These are phyloP conservation scores for Phlegmacium glaucopus DNA, from an alignment of 768 basidiomycete genomes.

Conservation along the genomic window DNA sequence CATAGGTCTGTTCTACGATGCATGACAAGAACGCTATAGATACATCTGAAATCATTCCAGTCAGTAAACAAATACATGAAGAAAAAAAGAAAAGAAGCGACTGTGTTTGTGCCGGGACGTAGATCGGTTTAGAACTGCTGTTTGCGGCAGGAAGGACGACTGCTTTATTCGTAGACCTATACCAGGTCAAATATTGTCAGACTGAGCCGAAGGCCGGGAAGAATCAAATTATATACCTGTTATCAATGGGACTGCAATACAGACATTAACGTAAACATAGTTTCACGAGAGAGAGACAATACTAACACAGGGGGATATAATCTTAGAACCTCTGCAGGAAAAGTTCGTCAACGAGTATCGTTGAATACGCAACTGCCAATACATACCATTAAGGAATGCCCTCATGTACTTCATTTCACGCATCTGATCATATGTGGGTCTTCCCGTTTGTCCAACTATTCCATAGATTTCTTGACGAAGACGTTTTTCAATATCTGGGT, in stretches of 20 bases:
- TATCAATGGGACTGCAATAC: slow-evolving; percentile 21
- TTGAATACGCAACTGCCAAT: neutral
- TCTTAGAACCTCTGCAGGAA: slow-evolving; percentile 38
- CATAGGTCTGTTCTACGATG: slow-evolving; percentile 47
- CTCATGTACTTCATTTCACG: slow-evolving; percentile 41
- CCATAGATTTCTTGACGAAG: slow-evolving; percentile 40
- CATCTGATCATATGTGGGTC: slow-evolving; percentile 43
- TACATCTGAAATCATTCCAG: slow-evolving; percentile 15
- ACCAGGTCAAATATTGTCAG: slow-evolving; percentile 37
- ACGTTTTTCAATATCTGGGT: slow-evolving; percentile 35
- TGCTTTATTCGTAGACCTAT: slow-evolving; percentile 40
- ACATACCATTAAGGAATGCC: slow-evolving; percentile 32
- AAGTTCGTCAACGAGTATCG: neutral
- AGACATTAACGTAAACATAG: neutral
- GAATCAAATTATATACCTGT: slow-evolving; percentile 15
- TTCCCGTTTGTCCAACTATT: slow-evolving; percentile 31
- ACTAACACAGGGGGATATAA: slow-evolving; percentile 36
- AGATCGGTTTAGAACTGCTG: slow-evolving; percentile 43
- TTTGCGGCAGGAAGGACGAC: slow-evolving; percentile 43
- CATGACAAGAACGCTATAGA: slow-evolving; percentile 34
- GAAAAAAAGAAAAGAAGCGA: slow-evolving; percentile 15
- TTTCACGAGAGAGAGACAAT: neutral
- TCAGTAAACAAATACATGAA: neutral
- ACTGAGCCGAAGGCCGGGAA: neutral
- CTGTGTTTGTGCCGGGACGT: slow-evolving; percentile 47